A percentile compares a stretch with the other conserved stretches of the same genome.
Conservation (phyloP, 371 early-diverging fungal genomes). For the Batkoa obscura region DNA sequence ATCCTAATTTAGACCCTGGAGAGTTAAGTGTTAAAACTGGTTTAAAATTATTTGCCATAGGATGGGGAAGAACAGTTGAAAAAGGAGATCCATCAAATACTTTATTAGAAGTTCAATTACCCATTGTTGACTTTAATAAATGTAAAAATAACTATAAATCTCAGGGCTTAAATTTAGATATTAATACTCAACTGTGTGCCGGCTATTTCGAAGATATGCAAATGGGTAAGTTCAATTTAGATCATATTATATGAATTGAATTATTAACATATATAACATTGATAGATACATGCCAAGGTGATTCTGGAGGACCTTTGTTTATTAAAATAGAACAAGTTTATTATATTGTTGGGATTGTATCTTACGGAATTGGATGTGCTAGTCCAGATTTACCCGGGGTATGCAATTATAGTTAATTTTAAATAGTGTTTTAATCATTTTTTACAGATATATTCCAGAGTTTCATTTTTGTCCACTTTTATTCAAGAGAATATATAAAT, state of each 20-base stretch:
- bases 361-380: constrained; percentile 1
- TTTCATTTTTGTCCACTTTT: no score
- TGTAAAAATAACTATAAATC: background rate
- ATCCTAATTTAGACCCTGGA: background rate
- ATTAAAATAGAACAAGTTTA: background rate
- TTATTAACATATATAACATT: background rate
- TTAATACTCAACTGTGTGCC: background rate
- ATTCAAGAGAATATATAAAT: no score
- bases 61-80: background rate
- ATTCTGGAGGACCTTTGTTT: constrained; percentile 1
- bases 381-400: background rate
- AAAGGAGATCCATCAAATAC: background rate
- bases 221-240: background rate
- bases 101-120: background rate
- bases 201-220: background rate
- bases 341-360: background rate
- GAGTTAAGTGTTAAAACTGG: background rate
- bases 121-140: background rate
- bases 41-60: background rate
- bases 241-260: background rate
- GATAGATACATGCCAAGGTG: constrained; percentile 5
- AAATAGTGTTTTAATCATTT: no score
- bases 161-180: background rate
- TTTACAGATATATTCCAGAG: no score
- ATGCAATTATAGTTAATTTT: no score